phyloP scores from a whole-genome alignment of 768 basidiomycete species.

The Hirschioporus abietinus region DNA sequence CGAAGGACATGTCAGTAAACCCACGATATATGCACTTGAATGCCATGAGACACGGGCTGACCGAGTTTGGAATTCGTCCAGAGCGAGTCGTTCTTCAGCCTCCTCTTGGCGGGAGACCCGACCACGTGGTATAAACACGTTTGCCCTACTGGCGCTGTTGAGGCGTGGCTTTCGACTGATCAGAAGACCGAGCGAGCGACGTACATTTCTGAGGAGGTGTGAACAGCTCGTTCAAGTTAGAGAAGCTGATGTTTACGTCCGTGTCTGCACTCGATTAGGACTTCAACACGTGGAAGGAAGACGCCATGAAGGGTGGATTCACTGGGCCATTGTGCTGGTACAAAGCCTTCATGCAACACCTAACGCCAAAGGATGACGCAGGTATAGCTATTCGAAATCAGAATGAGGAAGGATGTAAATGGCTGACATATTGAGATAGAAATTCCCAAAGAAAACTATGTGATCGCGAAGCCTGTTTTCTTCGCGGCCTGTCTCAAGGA shows the following conservation, averaged over 20 bases:
- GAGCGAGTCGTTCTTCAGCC: constrained; percentile 35
- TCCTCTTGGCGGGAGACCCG: constrained; percentile 30
- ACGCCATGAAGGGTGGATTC: background rate
- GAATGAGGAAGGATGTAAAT: background rate
- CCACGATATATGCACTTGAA: background rate
- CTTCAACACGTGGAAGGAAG: background rate
- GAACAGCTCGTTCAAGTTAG: background rate
- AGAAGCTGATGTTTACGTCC: background rate
- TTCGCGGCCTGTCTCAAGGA: constrained; percentile 32
- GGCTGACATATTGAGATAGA: background rate
- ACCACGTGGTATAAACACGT: constrained; percentile 23
- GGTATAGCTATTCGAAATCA: background rate
- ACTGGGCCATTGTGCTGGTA: background rate
- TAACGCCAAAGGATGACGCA: constrained; percentile 1
- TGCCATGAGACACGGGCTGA: background rate
- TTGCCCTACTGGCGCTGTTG: constrained; percentile 31
- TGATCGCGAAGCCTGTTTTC: constrained; percentile 31
- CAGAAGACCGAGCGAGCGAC: constrained; percentile 21
- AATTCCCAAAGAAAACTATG: constrained; percentile 20
- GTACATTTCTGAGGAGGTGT: constrained; percentile 30
- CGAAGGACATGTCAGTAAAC: constrained; percentile 27
- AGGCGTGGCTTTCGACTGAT: constrained; percentile 29
- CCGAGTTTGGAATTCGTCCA: constrained; percentile 7
- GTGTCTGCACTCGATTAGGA: background rate
- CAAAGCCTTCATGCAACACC: background rate